Evolutionary conservation across 139 green algal genomes (phyloP).

Genomic region (Pleodorina starrii): DNA sequence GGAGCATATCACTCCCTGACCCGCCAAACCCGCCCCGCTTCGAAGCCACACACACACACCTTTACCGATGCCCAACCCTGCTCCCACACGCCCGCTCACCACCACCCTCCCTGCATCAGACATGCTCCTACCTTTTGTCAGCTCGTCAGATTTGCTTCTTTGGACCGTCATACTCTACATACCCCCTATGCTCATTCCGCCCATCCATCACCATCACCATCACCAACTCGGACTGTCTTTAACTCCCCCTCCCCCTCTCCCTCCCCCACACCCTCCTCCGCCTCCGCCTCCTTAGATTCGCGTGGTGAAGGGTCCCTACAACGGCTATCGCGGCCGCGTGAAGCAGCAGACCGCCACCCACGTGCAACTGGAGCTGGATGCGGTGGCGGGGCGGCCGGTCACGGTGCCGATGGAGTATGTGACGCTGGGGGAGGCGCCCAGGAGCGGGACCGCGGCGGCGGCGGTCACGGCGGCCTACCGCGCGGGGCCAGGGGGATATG

Average conservation of each 20-base stretch:
- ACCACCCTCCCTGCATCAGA: too few species aligned
- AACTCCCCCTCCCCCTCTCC: neutral
- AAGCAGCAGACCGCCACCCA: slow-evolving; percentile 87
- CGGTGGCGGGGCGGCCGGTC: slow-evolving; percentile 82
- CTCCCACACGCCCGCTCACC: too few species aligned
- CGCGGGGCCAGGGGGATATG: neutral
- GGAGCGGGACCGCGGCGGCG: neutral
- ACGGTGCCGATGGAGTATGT: slow-evolving; percentile 77
- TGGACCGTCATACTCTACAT: too few species aligned
- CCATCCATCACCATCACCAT: too few species aligned
- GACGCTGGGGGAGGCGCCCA: slow-evolving; percentile 7
- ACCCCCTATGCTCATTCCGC: too few species aligned
- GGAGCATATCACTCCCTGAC: too few species aligned
- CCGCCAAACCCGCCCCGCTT: too few species aligned
- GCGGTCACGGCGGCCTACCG: slow-evolving; percentile 10
- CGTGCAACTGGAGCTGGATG: slow-evolving; percentile 91
- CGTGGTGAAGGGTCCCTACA: slow-evolving; percentile 74
- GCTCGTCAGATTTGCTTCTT: too few species aligned
- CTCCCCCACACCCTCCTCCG: neutral
- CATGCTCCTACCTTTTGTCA: too few species aligned
- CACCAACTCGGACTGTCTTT: too few species aligned
- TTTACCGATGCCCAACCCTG: too few species aligned
- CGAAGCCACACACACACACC: too few species aligned
- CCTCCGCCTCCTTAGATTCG: slow-evolving; percentile 22
- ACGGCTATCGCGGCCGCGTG: slow-evolving; percentile 88